Base-by-base conservation (phyloP, 139 green algal species). In the Chlorokybus atmophyticus region DNA sequence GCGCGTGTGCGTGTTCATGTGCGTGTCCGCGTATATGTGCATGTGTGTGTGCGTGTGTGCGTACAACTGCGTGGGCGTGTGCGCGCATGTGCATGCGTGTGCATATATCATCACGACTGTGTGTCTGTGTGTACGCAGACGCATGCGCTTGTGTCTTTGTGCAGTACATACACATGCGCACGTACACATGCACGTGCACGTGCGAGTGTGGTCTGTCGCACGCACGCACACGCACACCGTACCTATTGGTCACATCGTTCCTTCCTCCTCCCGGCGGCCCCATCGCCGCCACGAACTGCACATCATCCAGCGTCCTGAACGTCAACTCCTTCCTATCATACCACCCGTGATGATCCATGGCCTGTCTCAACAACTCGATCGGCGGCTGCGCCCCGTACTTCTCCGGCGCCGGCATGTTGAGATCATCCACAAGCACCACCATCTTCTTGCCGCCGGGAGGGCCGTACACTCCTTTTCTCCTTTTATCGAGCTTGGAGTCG, bases 351-450 rank as follows among this genome's bases (percentile, higher is more conserved):
- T 89, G 75, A 68, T 91, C 82, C 59, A 91, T 83, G 76, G 75
- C 84, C 65, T 87, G 82, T 23, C 83, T 70, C 30, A 89, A 62
- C 55, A 89, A 70, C 74, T 89, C 82, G 30, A 89, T 76, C 21
- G 82, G 82, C 40, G 83, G 83, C 74, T 89, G 83, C 24, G 81
- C 83, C 56, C 81, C 81, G 77, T 89, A 91, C 57, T 83, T 82
- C 56, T 87, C 83, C 2, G 55, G 31, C 68, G 28, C 17, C 14
- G 67, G 67, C 67, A 76, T 76, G 64, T 73, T 73, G 42, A 76
- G 52, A 63, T 76, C 67, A 39, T 76, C 67, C 2, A 76, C 47
- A 27, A 72, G 68, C 26, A 76, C 39, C 19, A 76, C 67, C 5
- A 27, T 47, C 39, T 59, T 42, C 53, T 71, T 64, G 6, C 67